Conservation (phyloP, 257 asterid genomes). For the Voacanga thouarsii region DNA sequence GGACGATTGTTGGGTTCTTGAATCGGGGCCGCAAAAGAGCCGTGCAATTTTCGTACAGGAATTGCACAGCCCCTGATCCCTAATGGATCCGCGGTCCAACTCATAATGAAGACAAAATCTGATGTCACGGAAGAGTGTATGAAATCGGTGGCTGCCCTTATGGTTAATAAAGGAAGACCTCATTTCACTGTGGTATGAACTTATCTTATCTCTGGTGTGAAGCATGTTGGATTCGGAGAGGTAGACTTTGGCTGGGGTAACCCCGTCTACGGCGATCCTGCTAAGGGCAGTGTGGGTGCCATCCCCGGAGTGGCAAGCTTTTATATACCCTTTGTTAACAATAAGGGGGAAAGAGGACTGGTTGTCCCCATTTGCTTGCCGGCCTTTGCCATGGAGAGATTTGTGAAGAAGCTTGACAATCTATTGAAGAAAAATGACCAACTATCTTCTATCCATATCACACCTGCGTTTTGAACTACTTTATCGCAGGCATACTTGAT, state of each 20-base stretch:
- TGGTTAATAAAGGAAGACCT: not conserved
- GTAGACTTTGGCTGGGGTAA: constrained; percentile 22
- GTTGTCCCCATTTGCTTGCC: constrained; percentile 19
- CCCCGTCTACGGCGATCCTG: constrained; percentile 5
- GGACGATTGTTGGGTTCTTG: too few species aligned
- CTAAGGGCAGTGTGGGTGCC: not conserved
- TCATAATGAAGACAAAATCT: not conserved
- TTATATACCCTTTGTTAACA: not conserved
- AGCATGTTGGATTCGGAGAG: constrained; percentile 12
- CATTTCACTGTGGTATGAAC: not conserved
- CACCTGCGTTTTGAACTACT: not conserved
- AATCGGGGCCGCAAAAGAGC: too few species aligned
- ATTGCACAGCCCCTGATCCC: too few species aligned
- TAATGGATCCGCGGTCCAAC: too few species aligned
- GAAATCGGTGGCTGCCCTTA: not conserved
- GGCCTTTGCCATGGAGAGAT: constrained; percentile 12
- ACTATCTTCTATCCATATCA: too few species aligned
- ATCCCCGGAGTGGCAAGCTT: too few species aligned
- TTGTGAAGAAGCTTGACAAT: not conserved
- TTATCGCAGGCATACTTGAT: too few species aligned
- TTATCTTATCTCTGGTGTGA: constrained; percentile 9
- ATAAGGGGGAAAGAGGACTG: constrained; percentile 14
- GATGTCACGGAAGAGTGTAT: not conserved
- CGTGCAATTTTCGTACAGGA: too few species aligned
- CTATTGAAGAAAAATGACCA: not conserved